These are phyloP conservation scores for Ustilago tritici DNA, from an alignment of 1,284 basidiomycete species.

Conservation along the genomic window DNA sequence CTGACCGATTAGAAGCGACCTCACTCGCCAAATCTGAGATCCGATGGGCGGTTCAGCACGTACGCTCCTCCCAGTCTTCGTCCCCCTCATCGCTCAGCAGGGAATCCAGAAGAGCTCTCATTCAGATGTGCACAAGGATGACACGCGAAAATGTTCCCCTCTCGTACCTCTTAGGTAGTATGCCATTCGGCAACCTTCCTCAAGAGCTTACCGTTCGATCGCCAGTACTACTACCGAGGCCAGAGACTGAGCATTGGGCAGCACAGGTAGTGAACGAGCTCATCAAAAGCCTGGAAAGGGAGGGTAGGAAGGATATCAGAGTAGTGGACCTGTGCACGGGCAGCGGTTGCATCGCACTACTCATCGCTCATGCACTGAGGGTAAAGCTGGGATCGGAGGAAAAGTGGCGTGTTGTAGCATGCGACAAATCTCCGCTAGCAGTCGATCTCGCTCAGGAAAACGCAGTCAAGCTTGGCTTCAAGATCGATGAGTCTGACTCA, in stretches of 20 bases:
- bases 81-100: not conserved
- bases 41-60: constrained; percentile 38
- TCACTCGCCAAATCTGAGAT: constrained; percentile 36
- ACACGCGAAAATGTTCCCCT: constrained; percentile 29
- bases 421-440: constrained; percentile 28
- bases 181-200: constrained; percentile 33
- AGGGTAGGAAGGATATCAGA: not conserved
- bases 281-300: not conserved
- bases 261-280: constrained; percentile 13
- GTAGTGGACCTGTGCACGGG: constrained; percentile 43
- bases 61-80: constrained; percentile 8
- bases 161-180: constrained; percentile 37
- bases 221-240: constrained; percentile 33
- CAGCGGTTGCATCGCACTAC: constrained; percentile 34
- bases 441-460: constrained; percentile 41
- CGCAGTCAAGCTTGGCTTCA: constrained; percentile 24
- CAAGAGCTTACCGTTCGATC: constrained; percentile 32
- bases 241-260: constrained; percentile 49
- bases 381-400: not conserved
- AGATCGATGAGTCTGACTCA: not conserved
- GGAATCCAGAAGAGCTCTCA: constrained; percentile 18
- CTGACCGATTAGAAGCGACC: constrained; percentile 25
- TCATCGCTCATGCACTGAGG: constrained; percentile 36
- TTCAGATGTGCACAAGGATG: constrained; percentile 28
- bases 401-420: constrained; percentile 34